phyloP scores from a whole-genome alignment of 1,284 basidiomycete species.

The Kwoniella shivajii region DNA sequence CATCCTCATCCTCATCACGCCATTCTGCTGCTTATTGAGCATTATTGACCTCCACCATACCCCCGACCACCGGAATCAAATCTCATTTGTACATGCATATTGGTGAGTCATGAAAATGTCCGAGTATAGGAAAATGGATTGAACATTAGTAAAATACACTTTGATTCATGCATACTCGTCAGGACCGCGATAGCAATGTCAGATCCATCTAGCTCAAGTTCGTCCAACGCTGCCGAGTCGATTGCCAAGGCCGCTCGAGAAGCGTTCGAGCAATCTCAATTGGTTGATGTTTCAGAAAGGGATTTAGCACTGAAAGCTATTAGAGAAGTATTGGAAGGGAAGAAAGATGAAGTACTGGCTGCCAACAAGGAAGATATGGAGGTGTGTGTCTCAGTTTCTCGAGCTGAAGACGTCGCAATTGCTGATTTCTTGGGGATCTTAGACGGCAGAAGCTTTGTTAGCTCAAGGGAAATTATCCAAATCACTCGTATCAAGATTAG shows the following conservation, averaged over 20 bases:
- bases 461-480: slow-evolving; percentile 78
- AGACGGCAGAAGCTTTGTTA: slow-evolving; percentile 78
- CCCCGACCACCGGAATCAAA: no score
- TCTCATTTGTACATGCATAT: no score
- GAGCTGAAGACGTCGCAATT: background rate
- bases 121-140: no score
- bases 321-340: slow-evolving; percentile 64
- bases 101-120: no score
- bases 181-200: slow-evolving; percentile 7
- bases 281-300: slow-evolving; percentile 68
- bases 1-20: background rate
- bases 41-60: no score
- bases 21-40: no score
- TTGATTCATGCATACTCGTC: no score
- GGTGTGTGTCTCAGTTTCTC: slow-evolving; percentile 55
- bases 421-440: slow-evolving; percentile 2
- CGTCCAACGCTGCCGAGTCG: slow-evolving; percentile 46
- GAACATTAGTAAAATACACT: no score
- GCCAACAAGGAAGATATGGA: slow-evolving; percentile 81
- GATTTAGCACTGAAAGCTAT: slow-evolving; percentile 73
- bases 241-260: slow-evolving; percentile 76
- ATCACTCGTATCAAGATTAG: slow-evolving; percentile 81
- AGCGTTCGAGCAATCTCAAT: slow-evolving; percentile 83
- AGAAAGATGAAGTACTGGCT: slow-evolving; percentile 68
- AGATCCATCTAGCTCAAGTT: slow-evolving; percentile 17